Evolutionary conservation across 1,139 yeast genomes (phyloP).

Genomic region (Kurtzmaniella quercitrusa): DNA sequence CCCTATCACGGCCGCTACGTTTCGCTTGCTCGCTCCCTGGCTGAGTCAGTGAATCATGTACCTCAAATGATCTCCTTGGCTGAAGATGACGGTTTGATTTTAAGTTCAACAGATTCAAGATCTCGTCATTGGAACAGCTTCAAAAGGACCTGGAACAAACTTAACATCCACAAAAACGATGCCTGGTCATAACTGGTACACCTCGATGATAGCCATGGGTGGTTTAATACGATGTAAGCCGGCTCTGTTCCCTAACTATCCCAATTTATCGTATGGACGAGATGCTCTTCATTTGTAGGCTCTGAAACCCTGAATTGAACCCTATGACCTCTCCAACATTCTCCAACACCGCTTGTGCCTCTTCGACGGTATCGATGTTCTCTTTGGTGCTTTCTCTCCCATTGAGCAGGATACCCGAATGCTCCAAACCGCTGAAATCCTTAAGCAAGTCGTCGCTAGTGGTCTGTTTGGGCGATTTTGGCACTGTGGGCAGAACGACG

Average conservation of each 20-base stretch:
- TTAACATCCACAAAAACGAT: too few relatives aligned
- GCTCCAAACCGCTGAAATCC: conserved; percentile 15
- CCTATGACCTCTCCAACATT: conserved; percentile 41
- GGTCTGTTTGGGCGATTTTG: background rate
- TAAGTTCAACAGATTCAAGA: background rate
- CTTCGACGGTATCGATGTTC: conserved; percentile 10
- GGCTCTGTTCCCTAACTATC: too few relatives aligned
- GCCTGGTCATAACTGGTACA: too few relatives aligned
- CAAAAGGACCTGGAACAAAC: background rate
- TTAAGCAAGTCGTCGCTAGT: conserved; percentile 19
- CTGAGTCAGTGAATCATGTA: background rate
- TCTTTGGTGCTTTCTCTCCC: conserved; percentile 8
- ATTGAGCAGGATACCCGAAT: conserved; percentile 8
- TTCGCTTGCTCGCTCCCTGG: background rate
- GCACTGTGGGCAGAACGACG: background rate
- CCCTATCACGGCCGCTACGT: background rate
- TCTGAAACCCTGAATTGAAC: conserved; percentile 41
- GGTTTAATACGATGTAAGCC: too few relatives aligned
- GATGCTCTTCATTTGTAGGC: conserved; percentile 32
- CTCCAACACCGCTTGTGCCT: conserved; percentile 23
- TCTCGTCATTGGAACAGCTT: background rate
- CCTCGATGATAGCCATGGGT: too few relatives aligned
- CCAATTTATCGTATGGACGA: conserved; percentile 32
- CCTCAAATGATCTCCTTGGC: background rate
- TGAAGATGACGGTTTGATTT: background rate